phyloP scores from a whole-genome alignment of 768 basidiomycete genomes.

The Boletus coccyginus region DNA sequence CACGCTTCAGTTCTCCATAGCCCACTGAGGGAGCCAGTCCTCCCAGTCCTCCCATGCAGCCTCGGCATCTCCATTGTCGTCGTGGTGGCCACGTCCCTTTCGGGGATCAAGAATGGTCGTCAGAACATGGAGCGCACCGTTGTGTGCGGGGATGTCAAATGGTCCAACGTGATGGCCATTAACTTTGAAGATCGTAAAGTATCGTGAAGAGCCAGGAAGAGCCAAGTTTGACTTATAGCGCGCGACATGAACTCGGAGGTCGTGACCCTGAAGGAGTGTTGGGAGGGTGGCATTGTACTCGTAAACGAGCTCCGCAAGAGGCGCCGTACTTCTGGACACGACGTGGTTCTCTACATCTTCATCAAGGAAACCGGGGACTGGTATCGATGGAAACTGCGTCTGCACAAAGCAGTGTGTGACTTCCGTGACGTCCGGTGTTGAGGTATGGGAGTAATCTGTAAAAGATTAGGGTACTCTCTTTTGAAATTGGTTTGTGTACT shows the following conservation, averaged over 20 bases:
- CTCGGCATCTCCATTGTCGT: not conserved
- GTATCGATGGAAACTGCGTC: not conserved
- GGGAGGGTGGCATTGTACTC: conserved; percentile 11
- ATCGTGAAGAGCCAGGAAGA: not conserved
- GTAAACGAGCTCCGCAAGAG: conserved; percentile 5
- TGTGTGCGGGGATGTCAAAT: conserved; percentile 14
- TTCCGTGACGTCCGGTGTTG: not conserved
- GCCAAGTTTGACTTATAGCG: conserved; percentile 9
- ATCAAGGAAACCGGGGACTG: not conserved
- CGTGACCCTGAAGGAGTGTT: conserved; percentile 9
- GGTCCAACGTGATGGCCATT: conserved; percentile 3
- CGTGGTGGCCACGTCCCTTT: not conserved
- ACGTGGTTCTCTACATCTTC: not conserved
- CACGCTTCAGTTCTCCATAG: conserved; percentile 6
- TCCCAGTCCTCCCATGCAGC: conserved; percentile 13
- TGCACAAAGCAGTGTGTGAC: not conserved
- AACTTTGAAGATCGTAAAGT: conserved; percentile 11
- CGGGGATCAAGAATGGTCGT: conserved; percentile 12
- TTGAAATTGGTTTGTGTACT: not conserved
- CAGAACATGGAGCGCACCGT: conserved; percentile 12
- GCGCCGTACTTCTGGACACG: not conserved
- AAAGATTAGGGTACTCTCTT: not conserved
- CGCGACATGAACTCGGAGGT: conserved; percentile 3
- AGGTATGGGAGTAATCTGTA: conserved; percentile 13
- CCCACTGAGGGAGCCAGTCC: conserved; percentile 15